These are phyloP conservation scores for Saururus chinensis DNA, from an alignment of 164 flowering plant genomes.

Conservation along the genomic window DNA sequence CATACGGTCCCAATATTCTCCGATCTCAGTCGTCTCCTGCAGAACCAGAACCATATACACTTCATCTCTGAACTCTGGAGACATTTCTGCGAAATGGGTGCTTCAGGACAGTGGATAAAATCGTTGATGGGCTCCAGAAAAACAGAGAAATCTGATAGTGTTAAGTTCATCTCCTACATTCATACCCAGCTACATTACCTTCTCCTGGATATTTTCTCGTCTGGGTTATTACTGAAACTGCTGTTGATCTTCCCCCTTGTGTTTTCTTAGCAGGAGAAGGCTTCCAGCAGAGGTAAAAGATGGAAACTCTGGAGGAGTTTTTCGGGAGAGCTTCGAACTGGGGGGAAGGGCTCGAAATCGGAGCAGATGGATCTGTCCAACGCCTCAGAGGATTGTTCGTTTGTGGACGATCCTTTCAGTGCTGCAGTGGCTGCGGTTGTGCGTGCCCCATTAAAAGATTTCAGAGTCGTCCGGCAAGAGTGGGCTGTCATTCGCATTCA, in stretches of 20 bases:
- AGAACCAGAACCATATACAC: not conserved
- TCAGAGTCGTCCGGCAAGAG: slow-evolving; percentile 59
- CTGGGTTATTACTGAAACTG: not conserved
- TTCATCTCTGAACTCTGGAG: not conserved
- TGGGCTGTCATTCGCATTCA: slow-evolving; percentile 96
- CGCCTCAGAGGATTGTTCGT: slow-evolving; percentile 33
- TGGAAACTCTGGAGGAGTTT: not conserved
- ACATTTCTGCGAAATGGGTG: not conserved
- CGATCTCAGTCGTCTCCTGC: too few relatives aligned
- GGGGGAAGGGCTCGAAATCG: slow-evolving; percentile 11
- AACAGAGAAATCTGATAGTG: not conserved
- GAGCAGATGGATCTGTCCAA: slow-evolving; percentile 24
- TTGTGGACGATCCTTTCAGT: slow-evolving; percentile 22
- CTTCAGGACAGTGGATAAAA: not conserved
- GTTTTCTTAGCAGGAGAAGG: not conserved
- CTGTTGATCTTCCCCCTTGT: not conserved
- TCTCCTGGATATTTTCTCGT: not conserved
- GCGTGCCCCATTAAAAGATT: slow-evolving; percentile 67
- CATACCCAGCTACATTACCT: not conserved
- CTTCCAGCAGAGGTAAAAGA: too few relatives aligned
- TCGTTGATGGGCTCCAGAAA: not conserved
- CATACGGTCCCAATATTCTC: too few relatives aligned
- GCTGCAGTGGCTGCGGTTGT: slow-evolving; percentile 71
- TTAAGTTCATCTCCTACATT: not conserved
- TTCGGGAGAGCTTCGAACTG: slow-evolving; percentile 15